phyloP scores from a whole-genome alignment of 2,329 filamentous ascomycete genomes.

The Alternaria arborescens region DNA sequence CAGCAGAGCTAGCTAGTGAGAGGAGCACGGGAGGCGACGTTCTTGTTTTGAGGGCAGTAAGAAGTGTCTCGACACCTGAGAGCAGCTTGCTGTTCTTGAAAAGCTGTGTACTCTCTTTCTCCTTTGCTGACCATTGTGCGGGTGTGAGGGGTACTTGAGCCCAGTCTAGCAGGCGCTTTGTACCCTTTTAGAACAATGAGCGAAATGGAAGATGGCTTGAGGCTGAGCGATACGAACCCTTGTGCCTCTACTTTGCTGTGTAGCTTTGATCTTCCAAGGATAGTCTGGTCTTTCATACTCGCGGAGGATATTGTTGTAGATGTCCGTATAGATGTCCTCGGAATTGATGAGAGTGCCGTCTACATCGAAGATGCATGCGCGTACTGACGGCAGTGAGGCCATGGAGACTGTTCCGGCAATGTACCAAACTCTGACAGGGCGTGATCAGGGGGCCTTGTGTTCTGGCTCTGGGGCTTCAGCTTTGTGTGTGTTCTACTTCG shows the following conservation, averaged over 20 bases:
- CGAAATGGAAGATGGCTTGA: not conserved
- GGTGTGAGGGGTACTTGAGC: conserved; percentile 28
- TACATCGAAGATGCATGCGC: conserved; percentile 50
- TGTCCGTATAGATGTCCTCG: conserved; percentile 39
- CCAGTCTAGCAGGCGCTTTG: conserved; percentile 30
- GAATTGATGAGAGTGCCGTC: conserved; percentile 49
- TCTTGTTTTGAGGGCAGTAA: not conserved
- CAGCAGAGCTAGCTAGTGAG: conserved; percentile 12
- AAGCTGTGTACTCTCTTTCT: conserved; percentile 15
- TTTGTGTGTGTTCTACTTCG: not conserved
- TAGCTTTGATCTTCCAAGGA: conserved; percentile 33
- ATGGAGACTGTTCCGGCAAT: not conserved
- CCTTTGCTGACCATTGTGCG: conserved; percentile 26
- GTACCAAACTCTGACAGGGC: not conserved
- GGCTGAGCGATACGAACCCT: conserved; percentile 9
- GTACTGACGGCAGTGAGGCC: conserved; percentile 27
- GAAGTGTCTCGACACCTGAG: conserved; percentile 4
- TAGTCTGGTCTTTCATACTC: conserved; percentile 29
- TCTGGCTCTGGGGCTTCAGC: not conserved
- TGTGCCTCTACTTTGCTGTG: conserved; percentile 32
- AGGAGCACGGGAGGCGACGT: conserved; percentile 5
- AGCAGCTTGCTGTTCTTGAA: conserved; percentile 20
- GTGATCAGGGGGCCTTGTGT: not conserved
- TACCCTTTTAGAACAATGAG: conserved; percentile 19
- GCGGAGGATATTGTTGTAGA: conserved; percentile 33